Conservation (phyloP, 345 rosid genomes). For the Citrus mangshanensis region DNA sequence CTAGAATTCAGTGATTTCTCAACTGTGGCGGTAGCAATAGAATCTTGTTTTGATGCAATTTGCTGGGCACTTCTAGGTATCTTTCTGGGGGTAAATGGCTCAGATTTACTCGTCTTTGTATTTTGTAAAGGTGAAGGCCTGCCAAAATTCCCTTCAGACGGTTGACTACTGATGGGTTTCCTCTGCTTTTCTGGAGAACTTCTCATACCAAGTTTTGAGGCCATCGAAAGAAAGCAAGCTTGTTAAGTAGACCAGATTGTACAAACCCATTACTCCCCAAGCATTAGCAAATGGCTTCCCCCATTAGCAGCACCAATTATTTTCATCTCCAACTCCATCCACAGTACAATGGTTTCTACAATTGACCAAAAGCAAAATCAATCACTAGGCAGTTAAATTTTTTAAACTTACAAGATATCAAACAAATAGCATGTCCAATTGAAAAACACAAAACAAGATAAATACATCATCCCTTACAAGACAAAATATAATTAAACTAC, state of each 20-base stretch:
- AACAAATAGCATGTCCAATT: background rate
- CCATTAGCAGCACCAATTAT: conserved; percentile 15
- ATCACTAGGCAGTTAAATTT: conserved; percentile 3
- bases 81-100: conserved; percentile 24
- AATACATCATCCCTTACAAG: conserved; percentile 3
- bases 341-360: conserved; percentile 12
- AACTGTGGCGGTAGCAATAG: conserved; percentile 17
- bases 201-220: conserved; percentile 45
- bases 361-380: conserved; percentile 17
- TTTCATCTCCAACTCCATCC: conserved; percentile 26
- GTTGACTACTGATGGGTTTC: conserved; percentile 32
- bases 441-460: conserved; percentile 3
- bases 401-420: background rate
- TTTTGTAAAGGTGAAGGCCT: conserved; percentile 29
- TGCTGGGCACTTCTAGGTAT: conserved; percentile 19
- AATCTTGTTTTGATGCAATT: conserved; percentile 26
- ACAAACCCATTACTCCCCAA: conserved; percentile 34
- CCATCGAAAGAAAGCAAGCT: conserved; percentile 37
- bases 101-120: conserved; percentile 37
- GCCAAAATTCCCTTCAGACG: conserved; percentile 26
- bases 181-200: conserved; percentile 40
- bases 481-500: background rate
- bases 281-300: conserved; percentile 14
- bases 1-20: conserved; percentile 19
- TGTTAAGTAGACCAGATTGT: conserved; percentile 15